Evolutionary conservation across 2,329 filamentous ascomycete species (phyloP).

Genomic region (Microcyclospora tardicrescens): DNA sequence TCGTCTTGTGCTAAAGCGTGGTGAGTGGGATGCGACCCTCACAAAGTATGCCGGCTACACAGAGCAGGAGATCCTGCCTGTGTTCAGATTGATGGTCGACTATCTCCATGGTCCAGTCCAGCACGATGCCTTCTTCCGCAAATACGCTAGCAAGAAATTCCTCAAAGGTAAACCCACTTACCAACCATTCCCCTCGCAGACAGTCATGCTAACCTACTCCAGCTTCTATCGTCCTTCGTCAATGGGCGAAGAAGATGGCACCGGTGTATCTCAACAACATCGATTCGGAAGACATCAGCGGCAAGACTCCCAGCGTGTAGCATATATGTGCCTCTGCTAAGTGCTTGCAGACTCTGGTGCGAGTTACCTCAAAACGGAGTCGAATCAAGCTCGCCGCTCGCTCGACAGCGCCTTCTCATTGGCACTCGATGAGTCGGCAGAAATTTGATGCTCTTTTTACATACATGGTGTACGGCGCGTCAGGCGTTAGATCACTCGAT

Average conservation of each 20-base stretch:
- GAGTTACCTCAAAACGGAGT: no score
- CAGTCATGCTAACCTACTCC: conserved; percentile 16
- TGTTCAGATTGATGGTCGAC: conserved; percentile 90
- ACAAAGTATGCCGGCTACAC: conserved; percentile 86
- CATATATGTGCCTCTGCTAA: no score
- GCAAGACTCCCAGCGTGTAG: conserved; percentile 18
- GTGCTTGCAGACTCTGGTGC: no score
- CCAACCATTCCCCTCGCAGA: conserved; percentile 1
- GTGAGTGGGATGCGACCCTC: conserved; percentile 82
- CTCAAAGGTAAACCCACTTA: conserved; percentile 62
- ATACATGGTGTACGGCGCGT: no score
- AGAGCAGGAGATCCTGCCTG: conserved; percentile 83
- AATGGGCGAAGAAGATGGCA: conserved; percentile 63
- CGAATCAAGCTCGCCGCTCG: no score
- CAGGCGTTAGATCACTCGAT: no score
- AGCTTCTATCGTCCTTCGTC: conserved; percentile 84
- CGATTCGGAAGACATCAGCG: conserved; percentile 13
- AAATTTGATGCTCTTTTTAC: no score
- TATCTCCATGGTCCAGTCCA: conserved; percentile 82
- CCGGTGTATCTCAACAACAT: conserved; percentile 22
- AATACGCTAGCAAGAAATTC: conserved; percentile 99
- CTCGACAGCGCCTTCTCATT: no score
- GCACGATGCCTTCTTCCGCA: conserved; percentile 98
- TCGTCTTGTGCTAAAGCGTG: conserved; percentile 77
- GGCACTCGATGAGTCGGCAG: no score